Evolutionary conservation across 495 filamentous ascomycete species (phyloP).

Genomic region (Xylaria longipes): DNA sequence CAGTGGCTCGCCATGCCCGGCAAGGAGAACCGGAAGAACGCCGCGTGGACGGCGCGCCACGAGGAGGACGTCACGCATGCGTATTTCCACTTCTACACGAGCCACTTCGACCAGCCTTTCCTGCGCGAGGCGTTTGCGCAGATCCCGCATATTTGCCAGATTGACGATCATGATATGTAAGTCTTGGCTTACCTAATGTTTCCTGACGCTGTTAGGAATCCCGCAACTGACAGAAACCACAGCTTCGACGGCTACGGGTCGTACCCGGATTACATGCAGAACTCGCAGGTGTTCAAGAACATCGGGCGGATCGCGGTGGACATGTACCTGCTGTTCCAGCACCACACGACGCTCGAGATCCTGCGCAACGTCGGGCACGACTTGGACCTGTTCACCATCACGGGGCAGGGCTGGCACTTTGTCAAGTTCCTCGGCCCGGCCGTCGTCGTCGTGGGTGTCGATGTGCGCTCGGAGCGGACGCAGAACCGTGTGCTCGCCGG

Average conservation of each 20-base stretch:
- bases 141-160: conserved; percentile 89
- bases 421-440: conserved; percentile 94
- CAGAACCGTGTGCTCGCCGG: conserved; percentile 92
- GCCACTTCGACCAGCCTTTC: conserved; percentile 95
- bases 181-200: conserved; percentile 39
- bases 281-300: conserved; percentile 96
- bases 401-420: conserved; percentile 96
- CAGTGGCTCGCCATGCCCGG: conserved; percentile 93
- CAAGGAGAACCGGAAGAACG: conserved; percentile 88
- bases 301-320: conserved; percentile 97
- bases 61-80: conserved; percentile 95
- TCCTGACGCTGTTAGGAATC: not conserved
- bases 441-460: conserved; percentile 86
- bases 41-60: conserved; percentile 88
- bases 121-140: conserved; percentile 94
- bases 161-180: conserved; percentile 98
- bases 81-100: conserved; percentile 98
- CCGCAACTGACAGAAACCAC: not conserved
- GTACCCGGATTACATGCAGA: conserved; percentile 98
- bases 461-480: conserved; percentile 89
- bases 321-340: conserved; percentile 99
- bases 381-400: conserved; percentile 93
- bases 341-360: conserved; percentile 94
- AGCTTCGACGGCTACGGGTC: conserved; percentile 98
- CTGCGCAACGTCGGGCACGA: conserved; percentile 86